Percentiles rank a stretch among this genome's conserved stretches.
These are phyloP conservation scores for Pezicula rhizophila DNA, from an alignment of 2,329 filamentous ascomycete species.

Conservation along the genomic window DNA sequence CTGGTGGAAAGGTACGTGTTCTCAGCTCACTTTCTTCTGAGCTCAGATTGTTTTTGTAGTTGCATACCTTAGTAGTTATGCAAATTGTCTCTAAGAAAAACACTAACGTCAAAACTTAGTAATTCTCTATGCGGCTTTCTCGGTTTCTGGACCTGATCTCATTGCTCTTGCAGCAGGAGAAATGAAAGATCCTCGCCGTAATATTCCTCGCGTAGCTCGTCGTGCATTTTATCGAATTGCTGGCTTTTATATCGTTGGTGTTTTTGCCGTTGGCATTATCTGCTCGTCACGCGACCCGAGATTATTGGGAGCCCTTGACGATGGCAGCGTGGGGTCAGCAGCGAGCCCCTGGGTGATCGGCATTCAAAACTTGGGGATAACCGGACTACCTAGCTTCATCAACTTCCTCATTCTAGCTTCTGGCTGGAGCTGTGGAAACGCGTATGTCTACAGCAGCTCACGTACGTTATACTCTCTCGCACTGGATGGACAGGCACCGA, in stretches of 20 bases:
- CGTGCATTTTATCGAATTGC: conserved; percentile 47
- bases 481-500: conserved; percentile 42
- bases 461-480: conserved; percentile 45
- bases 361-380: conserved; percentile 40
- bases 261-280: conserved; percentile 40
- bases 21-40: too few relatives aligned
- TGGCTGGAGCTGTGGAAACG: conserved; percentile 47
- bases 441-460: conserved; percentile 42
- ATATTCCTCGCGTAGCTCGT: conserved; percentile 41
- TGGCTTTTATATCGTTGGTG: conserved; percentile 44
- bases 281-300: conserved; percentile 30
- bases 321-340: conserved; percentile 37
- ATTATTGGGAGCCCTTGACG: conserved; percentile 29
- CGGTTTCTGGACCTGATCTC: conserved; percentile 33
- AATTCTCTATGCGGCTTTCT: neutral
- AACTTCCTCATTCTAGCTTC: conserved; percentile 46
- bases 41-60: too few relatives aligned
- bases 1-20: conserved; percentile 22
- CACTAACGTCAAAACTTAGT: neutral
- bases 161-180: conserved; percentile 48
- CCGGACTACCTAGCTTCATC: conserved; percentile 41
- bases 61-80: too few relatives aligned
- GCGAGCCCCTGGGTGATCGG: conserved; percentile 42
- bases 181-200: conserved; percentile 41
- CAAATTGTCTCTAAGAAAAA: too few relatives aligned